Conservation (phyloP, 352 stramenopile genomes). For the Phytophthora brassicae region DNA sequence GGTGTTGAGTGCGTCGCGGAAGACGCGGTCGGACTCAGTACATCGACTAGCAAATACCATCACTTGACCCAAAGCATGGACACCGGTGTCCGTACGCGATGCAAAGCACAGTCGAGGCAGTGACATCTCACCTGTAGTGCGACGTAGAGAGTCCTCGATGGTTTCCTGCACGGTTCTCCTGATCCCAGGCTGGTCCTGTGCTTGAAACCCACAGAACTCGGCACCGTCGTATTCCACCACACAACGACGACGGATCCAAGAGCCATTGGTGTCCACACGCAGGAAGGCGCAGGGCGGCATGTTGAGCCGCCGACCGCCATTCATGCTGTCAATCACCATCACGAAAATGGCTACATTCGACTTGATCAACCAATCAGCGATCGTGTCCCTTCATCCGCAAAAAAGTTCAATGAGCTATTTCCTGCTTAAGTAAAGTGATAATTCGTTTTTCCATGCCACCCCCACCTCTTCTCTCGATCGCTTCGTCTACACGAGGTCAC, state of each 20-base stretch:
- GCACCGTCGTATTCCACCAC: conserved; percentile 80
- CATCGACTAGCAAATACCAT: conserved; percentile 88
- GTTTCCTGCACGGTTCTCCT: conserved; percentile 72
- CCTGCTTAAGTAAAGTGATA: not conserved
- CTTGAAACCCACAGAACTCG: conserved; percentile 78
- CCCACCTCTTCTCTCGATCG: conserved; percentile 4
- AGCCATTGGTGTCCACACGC: conserved; percentile 25
- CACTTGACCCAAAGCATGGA: conserved; percentile 91
- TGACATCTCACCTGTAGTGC: conserved; percentile 69
- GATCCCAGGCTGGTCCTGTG: conserved; percentile 53
- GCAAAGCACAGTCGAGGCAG: conserved; percentile 77
- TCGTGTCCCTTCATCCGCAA: conserved; percentile 16
- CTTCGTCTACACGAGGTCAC: conserved; percentile 8
- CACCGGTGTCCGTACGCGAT: conserved; percentile 91
- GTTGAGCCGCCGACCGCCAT: conserved; percentile 27
- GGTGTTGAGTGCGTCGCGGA: conserved; percentile 76
- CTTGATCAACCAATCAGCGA: conserved; percentile 20
- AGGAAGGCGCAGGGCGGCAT: conserved; percentile 54
- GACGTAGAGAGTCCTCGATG: conserved; percentile 69
- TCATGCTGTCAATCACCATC: conserved; percentile 12
- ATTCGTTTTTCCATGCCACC: conserved; percentile 13
- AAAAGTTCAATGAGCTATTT: conserved; percentile 14
- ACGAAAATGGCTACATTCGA: conserved; percentile 14
- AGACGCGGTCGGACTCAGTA: conserved; percentile 36
- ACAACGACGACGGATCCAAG: conserved; percentile 34